Base-by-base conservation (phyloP, 495 filamentous ascomycete species). In the Bathelium albidoporum region DNA sequence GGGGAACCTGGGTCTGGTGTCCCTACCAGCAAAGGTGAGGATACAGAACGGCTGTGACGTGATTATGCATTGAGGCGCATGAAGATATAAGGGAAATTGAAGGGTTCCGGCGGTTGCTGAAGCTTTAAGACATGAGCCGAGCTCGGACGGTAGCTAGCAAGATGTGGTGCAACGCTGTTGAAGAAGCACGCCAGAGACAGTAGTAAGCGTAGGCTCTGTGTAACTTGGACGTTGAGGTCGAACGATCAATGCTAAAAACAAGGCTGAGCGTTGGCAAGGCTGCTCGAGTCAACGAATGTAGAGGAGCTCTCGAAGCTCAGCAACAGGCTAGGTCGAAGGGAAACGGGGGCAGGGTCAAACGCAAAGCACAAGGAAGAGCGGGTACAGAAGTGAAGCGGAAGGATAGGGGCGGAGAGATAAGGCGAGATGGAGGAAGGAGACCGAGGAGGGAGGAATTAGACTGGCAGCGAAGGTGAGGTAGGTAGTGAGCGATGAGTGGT, bases 11-110 rank as follows among this genome's bases (percentile, higher is more conserved):
- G 24, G 24, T 39, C 18, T 29, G n/a, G 58, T 43, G 63, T 59
- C 64, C 43, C 73, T 75, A 81, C 79, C 79, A 73, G 64, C 69
- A 69, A 61, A 79, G 67, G 62, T 79, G 79, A 61, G 77, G 77
- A 67, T 78, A 79, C 22, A 79, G 69, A 31, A 67, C 74, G 18
- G 78, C 65, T 26, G 79, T 79, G 28, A 79, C 60, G 64, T 65
- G 60, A 72, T 80, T 80, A 70, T 66, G 75, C 79, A 80, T 81
- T 72, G 49, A 55, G 49, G 16, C 49, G 9, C 24, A 20, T 11
- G 12, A 20, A 55, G 24, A 29, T 9, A 29, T n/a, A 10, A 55
- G 29, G 49, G 24, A 9, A 55, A 16, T 10, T 9, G 49, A 10
- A 11, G 7, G 24, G 49, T 55, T 55, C 24, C 5, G 24, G 49